Base-by-base conservation (phyloP, 2,329 filamentous ascomycete genomes). In the Claviceps humidiphila region DNA sequence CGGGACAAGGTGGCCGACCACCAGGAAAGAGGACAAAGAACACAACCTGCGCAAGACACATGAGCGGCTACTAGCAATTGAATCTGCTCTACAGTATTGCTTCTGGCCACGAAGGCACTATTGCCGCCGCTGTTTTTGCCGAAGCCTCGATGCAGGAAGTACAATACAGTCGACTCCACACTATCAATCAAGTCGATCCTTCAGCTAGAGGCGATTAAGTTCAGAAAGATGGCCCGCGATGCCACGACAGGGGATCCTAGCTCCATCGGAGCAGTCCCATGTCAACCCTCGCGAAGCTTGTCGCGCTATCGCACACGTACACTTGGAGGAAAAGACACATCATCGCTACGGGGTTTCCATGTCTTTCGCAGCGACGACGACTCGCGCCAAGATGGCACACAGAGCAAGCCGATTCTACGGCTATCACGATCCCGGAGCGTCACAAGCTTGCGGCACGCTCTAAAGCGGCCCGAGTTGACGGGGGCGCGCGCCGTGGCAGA, bases 251-350 rank as follows among this genome's bases (percentile, higher is more conserved):
- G 42, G 47, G 46, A 38, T 38, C 37, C 37, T 22, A 53, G 47
- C 22, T 52, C 50, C n/a, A 40, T 53, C 47, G 53, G 54, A 34
- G 20, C 53, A 47, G 49, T 58, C 56, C 52, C 57, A 52, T 55
- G 54, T 52, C 59, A 59, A 20, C 59, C 57, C 8, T 55, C 51
- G 42, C 52, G 55, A n/a, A 48, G 58, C 16, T 53, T 58, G 9
- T 68, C 68, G 4, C 63, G 64, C 43, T 67, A 64, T 51, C 66
- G 62, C 51, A 59, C 51, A 37, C 59, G 62, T 52, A 59, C 51
- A 37, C 59, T 68, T 22, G 61, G 66, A 5, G 66, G 66, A 34
- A 68, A 67, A 49, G 68, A 65, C 57, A 57, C 67, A 9, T 66
- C 65, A 22, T 62, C 64, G 42, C 41, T 52, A 7, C 59, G 57